A percentile compares a stretch with the other conserved stretches of the same genome.
phyloP scores from a whole-genome alignment of 495 filamentous ascomycete species.

The Lineolata rhizophorae region DNA sequence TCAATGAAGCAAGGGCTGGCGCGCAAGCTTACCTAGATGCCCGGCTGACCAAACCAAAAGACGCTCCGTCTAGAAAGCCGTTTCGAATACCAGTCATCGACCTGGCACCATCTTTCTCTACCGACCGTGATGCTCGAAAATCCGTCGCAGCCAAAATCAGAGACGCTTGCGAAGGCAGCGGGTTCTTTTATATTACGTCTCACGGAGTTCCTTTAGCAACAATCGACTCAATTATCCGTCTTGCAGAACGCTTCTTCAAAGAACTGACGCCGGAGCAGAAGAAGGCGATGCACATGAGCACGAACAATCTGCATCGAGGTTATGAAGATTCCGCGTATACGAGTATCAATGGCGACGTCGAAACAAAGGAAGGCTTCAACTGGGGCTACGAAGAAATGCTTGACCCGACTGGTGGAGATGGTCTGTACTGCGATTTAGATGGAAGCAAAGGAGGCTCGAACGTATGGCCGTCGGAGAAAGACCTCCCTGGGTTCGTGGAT shows the following conservation, averaged over 20 bases:
- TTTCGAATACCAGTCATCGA: conserved; percentile 23
- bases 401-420: conserved; percentile 8
- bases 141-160: conserved; percentile 20
- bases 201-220: conserved; percentile 2
- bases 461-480: conserved; percentile 6
- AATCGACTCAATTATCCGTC: background rate
- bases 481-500: conserved; percentile 6
- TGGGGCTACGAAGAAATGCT: conserved; percentile 7
- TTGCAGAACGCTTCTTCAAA: conserved; percentile 7
- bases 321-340: conserved; percentile 7
- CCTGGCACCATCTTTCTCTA: conserved; percentile 19
- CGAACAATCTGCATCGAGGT: conserved; percentile 3
- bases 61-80: no score
- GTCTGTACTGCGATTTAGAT: conserved; percentile 8
- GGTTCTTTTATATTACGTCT: conserved; percentile 27
- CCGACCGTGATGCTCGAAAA: conserved; percentile 13
- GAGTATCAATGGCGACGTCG: conserved; percentile 4
- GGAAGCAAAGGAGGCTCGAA: conserved; percentile 3
- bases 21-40: no score
- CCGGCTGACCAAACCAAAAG: no score
- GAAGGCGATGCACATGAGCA: conserved; percentile 4
- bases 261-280: conserved; percentile 1
- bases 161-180: conserved; percentile 20
- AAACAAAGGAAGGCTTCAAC: conserved; percentile 10
- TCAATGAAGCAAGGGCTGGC: no score